A percentile compares a stretch with the other conserved stretches of the same genome.
These are phyloP conservation scores for Trichosporon sp. DNA, from an alignment of 1,284 basidiomycete species.

Conservation along the genomic window DNA sequence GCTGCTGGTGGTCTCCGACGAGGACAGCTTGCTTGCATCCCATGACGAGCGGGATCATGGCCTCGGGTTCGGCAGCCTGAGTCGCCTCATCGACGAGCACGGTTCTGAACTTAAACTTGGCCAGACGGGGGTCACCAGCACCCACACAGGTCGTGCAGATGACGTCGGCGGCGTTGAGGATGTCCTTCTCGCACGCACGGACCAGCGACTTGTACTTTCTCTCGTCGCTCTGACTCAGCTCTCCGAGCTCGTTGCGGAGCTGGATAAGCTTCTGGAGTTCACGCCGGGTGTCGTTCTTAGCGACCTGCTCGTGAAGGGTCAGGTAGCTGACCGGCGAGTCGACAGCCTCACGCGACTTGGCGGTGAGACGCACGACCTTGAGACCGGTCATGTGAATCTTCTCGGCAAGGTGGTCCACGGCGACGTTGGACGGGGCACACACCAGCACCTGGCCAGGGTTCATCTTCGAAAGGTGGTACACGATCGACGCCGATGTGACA, in stretches of 20 bases:
- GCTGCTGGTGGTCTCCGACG: conserved; percentile 96
- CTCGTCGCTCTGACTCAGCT: conserved; percentile 93
- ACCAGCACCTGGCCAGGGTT: conserved; percentile 99
- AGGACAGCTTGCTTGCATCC: conserved; percentile 99
- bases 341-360: conserved; percentile 95
- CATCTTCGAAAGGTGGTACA: conserved; percentile 99
- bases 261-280: conserved; percentile 97
- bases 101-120: conserved; percentile 96
- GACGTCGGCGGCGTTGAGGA: conserved; percentile 90
- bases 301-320: conserved; percentile 95
- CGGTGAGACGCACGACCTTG: conserved; percentile 95
- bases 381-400: conserved; percentile 97
- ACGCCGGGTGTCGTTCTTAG: conserved; percentile 89
- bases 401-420: conserved; percentile 97
- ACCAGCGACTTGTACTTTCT: conserved; percentile 96
- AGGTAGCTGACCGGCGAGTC: conserved; percentile 92
- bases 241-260: conserved; percentile 96
- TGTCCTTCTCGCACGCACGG: conserved; percentile 94
- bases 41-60: conserved; percentile 97
- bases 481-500: conserved; percentile 98
- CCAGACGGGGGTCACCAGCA: conserved; percentile 90
- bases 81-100: conserved; percentile 99
- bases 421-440: conserved; percentile 98
- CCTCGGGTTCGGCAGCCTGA: conserved; percentile 97
- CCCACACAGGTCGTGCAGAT: conserved; percentile 99